Evolutionary conservation across 345 rosid genomes (phyloP).

Genomic region (Arabidopsis arenosa): DNA sequence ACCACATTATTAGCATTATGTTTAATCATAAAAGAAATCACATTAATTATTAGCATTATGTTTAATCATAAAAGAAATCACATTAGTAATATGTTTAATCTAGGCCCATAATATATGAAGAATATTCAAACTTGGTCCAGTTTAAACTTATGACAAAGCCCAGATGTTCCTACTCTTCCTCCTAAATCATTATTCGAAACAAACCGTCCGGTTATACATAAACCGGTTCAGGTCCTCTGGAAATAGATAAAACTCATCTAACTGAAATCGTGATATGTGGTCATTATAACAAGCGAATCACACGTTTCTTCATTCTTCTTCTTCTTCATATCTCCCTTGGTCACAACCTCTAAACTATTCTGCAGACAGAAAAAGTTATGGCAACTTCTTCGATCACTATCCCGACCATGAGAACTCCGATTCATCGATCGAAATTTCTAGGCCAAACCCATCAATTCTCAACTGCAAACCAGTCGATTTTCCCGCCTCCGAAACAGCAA

Average conservation of each 20-base stretch:
- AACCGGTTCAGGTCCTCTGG: constrained; percentile 17
- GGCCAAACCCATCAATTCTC: constrained; percentile 45
- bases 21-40: too few relatives aligned
- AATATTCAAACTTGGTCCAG: not conserved
- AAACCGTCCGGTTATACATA: constrained; percentile 22
- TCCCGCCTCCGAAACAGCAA: constrained; percentile 43
- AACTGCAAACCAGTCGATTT: constrained; percentile 44
- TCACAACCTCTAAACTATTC: constrained; percentile 14
- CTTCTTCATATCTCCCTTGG: not conserved
- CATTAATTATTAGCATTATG: too few relatives aligned
- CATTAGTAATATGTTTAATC: not conserved
- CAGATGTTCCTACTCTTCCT: not conserved
- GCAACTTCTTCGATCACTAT: constrained; percentile 63
- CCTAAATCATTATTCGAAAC: not conserved
- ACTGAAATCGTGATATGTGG: constrained; percentile 47
- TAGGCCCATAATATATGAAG: constrained; percentile 7
- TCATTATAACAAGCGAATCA: constrained; percentile 31
- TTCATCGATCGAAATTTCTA: constrained; percentile 51
- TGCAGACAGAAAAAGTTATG: constrained; percentile 40
- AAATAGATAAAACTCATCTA: constrained; percentile 40
- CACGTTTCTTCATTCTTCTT: not conserved
- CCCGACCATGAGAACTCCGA: constrained; percentile 51
- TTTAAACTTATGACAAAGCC: not conserved
- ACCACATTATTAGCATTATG: not conserved
- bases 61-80: too few relatives aligned